Percentiles rank a stretch among this genome's conserved stretches.
Conservation (phyloP, 768 basidiomycete species). For the Pulveroboletus sp. region DNA sequence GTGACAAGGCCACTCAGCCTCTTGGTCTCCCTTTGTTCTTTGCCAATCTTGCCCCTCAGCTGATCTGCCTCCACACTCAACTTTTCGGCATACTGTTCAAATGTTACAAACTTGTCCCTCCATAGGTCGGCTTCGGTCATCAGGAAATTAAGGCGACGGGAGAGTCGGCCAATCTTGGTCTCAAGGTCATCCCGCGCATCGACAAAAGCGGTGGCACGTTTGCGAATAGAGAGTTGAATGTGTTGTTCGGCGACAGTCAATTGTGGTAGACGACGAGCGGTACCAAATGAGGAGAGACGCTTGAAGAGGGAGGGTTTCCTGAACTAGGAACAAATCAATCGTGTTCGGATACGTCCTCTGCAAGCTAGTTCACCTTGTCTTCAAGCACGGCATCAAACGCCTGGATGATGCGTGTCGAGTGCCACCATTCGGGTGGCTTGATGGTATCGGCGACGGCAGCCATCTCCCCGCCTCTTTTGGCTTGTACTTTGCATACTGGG, state of each 20-base stretch:
- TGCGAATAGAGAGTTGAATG: conserved; percentile 85
- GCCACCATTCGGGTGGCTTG: conserved; percentile 93
- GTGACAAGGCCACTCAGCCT: conserved; percentile 77
- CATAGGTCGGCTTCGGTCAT: conserved; percentile 90
- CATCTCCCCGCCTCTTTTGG: conserved; percentile 75
- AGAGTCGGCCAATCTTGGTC: conserved; percentile 87
- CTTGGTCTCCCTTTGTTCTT: conserved; percentile 87
- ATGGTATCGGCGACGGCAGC: conserved; percentile 87
- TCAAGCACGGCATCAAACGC: conserved; percentile 87
- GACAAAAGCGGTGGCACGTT: conserved; percentile 91
- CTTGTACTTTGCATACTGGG: conserved; percentile 87
- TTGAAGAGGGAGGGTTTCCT: conserved; percentile 89
- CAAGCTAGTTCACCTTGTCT: conserved; percentile 57
- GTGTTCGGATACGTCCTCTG: neutral
- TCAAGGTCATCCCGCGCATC: conserved; percentile 93
- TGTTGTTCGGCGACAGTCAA: conserved; percentile 80
- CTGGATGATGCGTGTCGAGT: conserved; percentile 84
- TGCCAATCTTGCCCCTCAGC: conserved; percentile 82
- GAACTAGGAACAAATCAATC: conserved; percentile 44
- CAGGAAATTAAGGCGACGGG: conserved; percentile 82
- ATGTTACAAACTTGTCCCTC: conserved; percentile 92
- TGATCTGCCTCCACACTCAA: conserved; percentile 85
- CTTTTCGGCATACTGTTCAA: conserved; percentile 92
- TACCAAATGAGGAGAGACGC: conserved; percentile 75
- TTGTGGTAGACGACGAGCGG: conserved; percentile 65